Evolutionary conservation across 352 stramenopile species (phyloP), one percentile per base, ranked within the genome.

Genomic region (Phytophthora pistaciae): DNA sequence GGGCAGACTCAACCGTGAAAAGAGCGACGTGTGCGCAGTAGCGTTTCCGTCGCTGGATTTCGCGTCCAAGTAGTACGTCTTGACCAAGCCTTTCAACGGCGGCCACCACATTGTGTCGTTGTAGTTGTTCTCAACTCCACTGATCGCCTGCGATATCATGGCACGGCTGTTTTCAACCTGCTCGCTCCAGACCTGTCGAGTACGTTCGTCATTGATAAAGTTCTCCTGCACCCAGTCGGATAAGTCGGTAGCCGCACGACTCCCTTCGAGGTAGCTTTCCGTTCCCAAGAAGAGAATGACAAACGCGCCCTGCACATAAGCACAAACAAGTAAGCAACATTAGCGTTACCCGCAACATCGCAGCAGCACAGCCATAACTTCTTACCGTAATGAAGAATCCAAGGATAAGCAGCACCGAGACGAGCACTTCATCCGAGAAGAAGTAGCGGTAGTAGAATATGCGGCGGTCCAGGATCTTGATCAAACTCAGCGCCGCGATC

Each of bases 101-200:
- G 85, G 88, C 87, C 89, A 96, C 90, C 90, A 96, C 84, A 96
- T 94, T 13, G 90, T 96, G 49, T 94, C 84, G 59, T 95, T 96
- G 73, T 95, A 96, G 38, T 93, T 92, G 66, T 92, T 74, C 67
- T 96, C 90, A n/a, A 96, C 78, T 20, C 87, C 82, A 38, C 79
- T 89, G 21, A 96, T 72, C 9, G 86, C 90, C 18, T 91, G 82
- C 3, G 87, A 90, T 13, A 96, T 85, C 88, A 95, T 95, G 10
- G 83, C 79, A 16, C 88, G 88, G 23, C 88, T 92, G 63, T 92
- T 94, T 42, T 91, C 77, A 27, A 96, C 79, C 69, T 96, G 90
- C 55, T 96, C 84, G 49, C 85, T 91, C 87, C 88, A 96, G 5
- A 96, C 79, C 40, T 94, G 78, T 16, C 85, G 83, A 31, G 88